phyloP scores from a whole-genome alignment of 306 rosid species.

The Glycyrrhiza uralensis region DNA sequence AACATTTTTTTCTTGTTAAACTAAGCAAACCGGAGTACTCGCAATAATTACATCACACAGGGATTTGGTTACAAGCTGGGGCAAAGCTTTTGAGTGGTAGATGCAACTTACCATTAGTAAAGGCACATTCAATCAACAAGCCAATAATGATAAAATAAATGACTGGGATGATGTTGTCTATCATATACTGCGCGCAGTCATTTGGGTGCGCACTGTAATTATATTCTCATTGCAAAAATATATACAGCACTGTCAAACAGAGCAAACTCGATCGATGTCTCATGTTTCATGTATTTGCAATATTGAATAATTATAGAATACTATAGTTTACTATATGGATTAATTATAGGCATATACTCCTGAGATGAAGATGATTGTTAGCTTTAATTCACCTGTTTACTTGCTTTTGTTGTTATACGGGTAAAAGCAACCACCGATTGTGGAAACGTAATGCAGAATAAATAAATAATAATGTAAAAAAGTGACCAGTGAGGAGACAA shows the following conservation, averaged over 20 bases:
- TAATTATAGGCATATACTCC: background rate
- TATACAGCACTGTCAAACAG: no score
- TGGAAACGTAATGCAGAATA: background rate
- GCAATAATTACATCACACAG: background rate
- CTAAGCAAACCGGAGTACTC: background rate
- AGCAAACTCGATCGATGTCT: no score
- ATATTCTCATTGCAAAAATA: background rate
- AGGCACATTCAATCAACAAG: background rate
- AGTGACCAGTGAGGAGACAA: slow-evolving; percentile 24
- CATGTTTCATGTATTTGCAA: no score
- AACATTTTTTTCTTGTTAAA: no score
- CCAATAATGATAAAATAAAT: slow-evolving; percentile 14
- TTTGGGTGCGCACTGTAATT: no score
- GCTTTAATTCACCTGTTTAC: background rate
- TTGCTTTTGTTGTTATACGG: background rate
- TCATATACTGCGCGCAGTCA: background rate
- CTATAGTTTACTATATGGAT: no score
- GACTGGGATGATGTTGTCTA: background rate
- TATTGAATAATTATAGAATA: no score
- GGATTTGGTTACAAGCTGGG: background rate
- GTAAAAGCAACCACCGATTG: background rate
- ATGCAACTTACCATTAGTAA: background rate
- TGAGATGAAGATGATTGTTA: background rate
- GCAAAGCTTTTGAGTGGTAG: background rate
- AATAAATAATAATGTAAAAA: background rate